These are phyloP conservation scores for Lomentospora prolificans DNA, from an alignment of 2,329 filamentous ascomycete genomes.

Conservation along the genomic window DNA sequence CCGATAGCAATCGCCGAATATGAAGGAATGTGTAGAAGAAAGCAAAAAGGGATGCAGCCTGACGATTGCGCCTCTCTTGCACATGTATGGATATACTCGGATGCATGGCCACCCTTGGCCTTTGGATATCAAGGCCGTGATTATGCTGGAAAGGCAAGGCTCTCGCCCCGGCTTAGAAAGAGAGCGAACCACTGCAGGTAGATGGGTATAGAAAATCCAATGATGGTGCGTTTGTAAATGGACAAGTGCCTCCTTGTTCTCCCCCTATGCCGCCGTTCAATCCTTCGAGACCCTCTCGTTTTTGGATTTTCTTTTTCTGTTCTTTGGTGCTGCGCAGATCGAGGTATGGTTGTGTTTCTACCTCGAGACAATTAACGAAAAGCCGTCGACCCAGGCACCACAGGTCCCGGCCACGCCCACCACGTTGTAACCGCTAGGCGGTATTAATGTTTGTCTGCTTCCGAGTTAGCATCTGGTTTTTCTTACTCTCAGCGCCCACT, in stretches of 20 bases:
- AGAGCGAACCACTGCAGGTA: neutral
- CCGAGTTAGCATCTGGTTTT: slow-evolving; percentile 17
- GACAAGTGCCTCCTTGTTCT: neutral
- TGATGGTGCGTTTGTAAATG: neutral
- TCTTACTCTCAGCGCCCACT: neutral
- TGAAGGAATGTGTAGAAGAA: too few species aligned
- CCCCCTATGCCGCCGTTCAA: neutral
- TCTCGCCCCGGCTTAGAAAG: neutral
- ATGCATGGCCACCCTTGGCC: too few species aligned
- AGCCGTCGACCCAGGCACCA: slow-evolving; percentile 73
- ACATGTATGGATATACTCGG: neutral
- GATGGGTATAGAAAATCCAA: neutral
- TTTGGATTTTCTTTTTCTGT: too few species aligned
- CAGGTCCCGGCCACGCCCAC: slow-evolving; percentile 80
- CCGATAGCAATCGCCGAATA: too few species aligned
- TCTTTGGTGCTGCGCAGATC: too few species aligned
- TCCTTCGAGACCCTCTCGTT: too few species aligned
- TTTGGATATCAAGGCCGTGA: slow-evolving; percentile 10
- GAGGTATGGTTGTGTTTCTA: slow-evolving; percentile 22
- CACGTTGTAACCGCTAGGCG: slow-evolving; percentile 79
- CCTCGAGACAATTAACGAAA: slow-evolving; percentile 59
- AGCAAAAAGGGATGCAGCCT: neutral
- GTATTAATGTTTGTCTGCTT: slow-evolving; percentile 72
- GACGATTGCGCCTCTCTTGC: too few species aligned
- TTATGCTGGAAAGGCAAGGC: slow-evolving; percentile 6